Base-by-base conservation (phyloP, 148 eudicot species). In the Polygonum aviculare region DNA sequence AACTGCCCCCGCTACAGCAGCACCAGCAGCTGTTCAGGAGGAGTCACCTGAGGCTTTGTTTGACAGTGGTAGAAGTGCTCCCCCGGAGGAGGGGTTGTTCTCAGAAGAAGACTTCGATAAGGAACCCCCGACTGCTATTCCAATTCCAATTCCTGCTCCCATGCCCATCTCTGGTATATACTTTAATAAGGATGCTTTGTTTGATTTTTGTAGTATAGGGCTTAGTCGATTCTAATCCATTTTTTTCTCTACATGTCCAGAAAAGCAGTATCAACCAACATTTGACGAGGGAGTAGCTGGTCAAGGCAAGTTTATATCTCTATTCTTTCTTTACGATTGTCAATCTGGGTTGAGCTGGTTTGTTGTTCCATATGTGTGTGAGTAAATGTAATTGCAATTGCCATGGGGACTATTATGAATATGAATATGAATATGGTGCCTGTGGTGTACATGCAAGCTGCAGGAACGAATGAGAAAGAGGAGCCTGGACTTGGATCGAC, bases 51-150 rank as follows among this genome's bases (percentile, higher is more conserved):
- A 86, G 31, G 78, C 84, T 1, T 80, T 89, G 45, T 94, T 94
- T 40, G 95, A 91, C 72, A 91, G 98, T 50, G 91, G 97, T 0
- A 82, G 97, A 63, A 82, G 83, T 41, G 92, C 96, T 0, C 84
- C 82, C 0, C 80, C 79, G 12, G 88, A 83, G 18, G 94, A 94
- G 75, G 95, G 87, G 5, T 71, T 91, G 82, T 94, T 94, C 78
- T 88, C 93, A 1, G 93, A 94, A 73, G 83, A 83, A 73, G 83
- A 83, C 49, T 57, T 22, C 3, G 69, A 45, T 1, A 49, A 72
- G 35, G 54, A 63, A 19, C 18, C 31, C 2, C 38, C 9, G 3
- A 15, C 31, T 26, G 31, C 31, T 26, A 26, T 0, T 26, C 7
- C 54, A 44, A 57, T 76, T 3, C 70, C 65, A 63, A 31, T 80